These are phyloP conservation scores for Colletotrichum shisoi DNA, from an alignment of 2,329 filamentous ascomycete genomes.

Conservation along the genomic window DNA sequence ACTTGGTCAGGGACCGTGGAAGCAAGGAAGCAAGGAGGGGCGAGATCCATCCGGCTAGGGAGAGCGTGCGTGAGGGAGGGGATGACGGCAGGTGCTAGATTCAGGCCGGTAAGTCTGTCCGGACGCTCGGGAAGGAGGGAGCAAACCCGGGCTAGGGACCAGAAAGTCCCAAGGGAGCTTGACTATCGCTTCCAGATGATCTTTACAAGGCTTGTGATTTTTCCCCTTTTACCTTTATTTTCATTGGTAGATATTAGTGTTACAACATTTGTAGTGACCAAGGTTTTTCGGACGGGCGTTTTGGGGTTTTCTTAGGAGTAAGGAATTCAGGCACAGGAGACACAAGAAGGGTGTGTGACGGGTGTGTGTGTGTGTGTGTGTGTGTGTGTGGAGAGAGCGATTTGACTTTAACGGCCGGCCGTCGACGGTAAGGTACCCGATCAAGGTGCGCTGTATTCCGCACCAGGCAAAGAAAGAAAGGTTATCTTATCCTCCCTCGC, in stretches of 20 bases:
- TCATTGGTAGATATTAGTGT: neutral
- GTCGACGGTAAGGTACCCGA: neutral
- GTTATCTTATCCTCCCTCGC: neutral
- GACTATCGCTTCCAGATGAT: neutral
- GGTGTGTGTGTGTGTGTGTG: too few relatives aligned
- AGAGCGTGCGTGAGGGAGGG: constrained; percentile 5
- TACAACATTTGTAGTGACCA: neutral
- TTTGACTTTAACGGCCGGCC: constrained; percentile 1
- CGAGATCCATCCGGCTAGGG: neutral
- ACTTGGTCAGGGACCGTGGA: constrained; percentile 12
- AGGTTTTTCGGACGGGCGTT: neutral
- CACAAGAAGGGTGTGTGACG: neutral
- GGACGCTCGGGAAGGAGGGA: constrained; percentile 31
- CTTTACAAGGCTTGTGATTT: neutral
- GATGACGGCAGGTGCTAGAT: constrained; percentile 29
- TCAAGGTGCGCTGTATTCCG: neutral
- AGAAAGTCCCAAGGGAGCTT: neutral
- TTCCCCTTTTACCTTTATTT: neutral
- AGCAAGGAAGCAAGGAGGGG: constrained; percentile 5
- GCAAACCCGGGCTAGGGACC: constrained; percentile 10
- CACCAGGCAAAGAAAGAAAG: constrained; percentile 9
- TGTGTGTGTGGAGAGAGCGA: neutral
- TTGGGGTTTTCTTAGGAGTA: too few relatives aligned
- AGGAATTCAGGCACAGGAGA: constrained; percentile 1
- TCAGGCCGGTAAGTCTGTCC: constrained; percentile 24